phyloP scores from a whole-genome alignment of 2,329 filamentous ascomycete species.

The Curvularia lunata region DNA sequence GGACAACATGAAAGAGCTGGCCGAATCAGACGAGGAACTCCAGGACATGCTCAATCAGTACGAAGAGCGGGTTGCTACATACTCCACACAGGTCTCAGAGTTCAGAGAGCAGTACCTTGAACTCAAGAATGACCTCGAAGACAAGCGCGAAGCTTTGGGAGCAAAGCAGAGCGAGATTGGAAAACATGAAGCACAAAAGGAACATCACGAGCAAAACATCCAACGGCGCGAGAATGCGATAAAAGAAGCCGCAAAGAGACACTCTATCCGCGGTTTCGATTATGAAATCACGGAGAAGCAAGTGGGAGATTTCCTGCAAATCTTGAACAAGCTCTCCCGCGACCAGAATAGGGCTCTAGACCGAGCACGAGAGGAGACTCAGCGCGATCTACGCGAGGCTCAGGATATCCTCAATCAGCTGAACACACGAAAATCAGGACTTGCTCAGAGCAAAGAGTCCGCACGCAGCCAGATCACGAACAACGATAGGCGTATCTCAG shows the following conservation, averaged over 20 bases:
- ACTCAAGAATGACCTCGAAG: conserved; percentile 61
- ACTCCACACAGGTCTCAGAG: conserved; percentile 67
- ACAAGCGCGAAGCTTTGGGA: conserved; percentile 52
- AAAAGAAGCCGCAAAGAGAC: conserved; percentile 74
- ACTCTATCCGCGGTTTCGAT: conserved; percentile 86
- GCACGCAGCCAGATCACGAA: conserved; percentile 73
- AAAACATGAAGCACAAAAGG: conserved; percentile 82
- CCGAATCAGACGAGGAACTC: conserved; percentile 78
- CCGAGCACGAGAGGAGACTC: conserved; percentile 72
- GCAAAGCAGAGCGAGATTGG: conserved; percentile 69
- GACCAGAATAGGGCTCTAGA: conserved; percentile 84
- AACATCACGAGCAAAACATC: conserved; percentile 82
- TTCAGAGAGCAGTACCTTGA: conserved; percentile 70
- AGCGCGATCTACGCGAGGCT: conserved; percentile 75
- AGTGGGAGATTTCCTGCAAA: conserved; percentile 77
- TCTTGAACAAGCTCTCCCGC: conserved; percentile 73
- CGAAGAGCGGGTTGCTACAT: conserved; percentile 72
- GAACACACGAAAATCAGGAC: conserved; percentile 73
- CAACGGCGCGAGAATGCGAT: conserved; percentile 74
- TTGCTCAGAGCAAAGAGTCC: conserved; percentile 75
- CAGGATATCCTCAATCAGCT: conserved; percentile 74
- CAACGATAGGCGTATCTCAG: conserved; percentile 73
- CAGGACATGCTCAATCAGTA: conserved; percentile 76
- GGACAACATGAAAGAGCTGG: conserved; percentile 75
- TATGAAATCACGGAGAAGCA: conserved; percentile 75